Conservation (phyloP, 2,329 filamentous ascomycete species). For the Penicillium freii region DNA sequence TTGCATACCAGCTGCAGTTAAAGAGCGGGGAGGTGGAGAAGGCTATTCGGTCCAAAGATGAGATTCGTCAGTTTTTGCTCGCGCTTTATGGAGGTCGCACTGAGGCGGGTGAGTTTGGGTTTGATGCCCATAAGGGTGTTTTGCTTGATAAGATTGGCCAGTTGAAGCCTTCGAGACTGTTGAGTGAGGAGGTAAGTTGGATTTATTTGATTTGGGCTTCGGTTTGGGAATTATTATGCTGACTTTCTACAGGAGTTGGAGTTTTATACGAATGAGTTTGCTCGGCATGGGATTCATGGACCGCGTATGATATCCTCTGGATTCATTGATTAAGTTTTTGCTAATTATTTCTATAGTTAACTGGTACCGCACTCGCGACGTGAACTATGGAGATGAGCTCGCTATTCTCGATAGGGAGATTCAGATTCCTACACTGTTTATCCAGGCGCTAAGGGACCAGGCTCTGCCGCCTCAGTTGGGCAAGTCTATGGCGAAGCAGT, state of each 20-base stretch:
- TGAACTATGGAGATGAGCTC: slow-evolving; percentile 75
- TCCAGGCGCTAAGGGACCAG: slow-evolving; percentile 67
- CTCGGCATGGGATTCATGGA: slow-evolving; percentile 70
- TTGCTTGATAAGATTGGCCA: slow-evolving; percentile 61
- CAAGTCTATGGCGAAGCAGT: slow-evolving; percentile 65
- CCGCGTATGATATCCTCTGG: slow-evolving; percentile 52
- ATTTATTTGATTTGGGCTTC: neutral
- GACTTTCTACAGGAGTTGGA: slow-evolving; percentile 58
- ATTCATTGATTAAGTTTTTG: neutral
- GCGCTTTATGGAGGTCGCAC: slow-evolving; percentile 67
- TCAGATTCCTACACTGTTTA: slow-evolving; percentile 67
- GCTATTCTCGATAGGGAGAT: slow-evolving; percentile 45
- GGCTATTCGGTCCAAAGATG: slow-evolving; percentile 56
- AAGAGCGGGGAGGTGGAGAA: slow-evolving; percentile 65
- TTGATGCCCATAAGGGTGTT: slow-evolving; percentile 62
- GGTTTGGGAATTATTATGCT: neutral
- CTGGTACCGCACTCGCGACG: slow-evolving; percentile 76
- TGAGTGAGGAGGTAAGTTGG: slow-evolving; percentile 57
- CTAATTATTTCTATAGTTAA: slow-evolving; percentile 53
- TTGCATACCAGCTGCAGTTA: slow-evolving; percentile 82
- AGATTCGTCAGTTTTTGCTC: slow-evolving; percentile 68
- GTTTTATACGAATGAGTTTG: slow-evolving; percentile 71
- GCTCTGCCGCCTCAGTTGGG: slow-evolving; percentile 73
- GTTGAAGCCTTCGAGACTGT: slow-evolving; percentile 57
- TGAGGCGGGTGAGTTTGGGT: slow-evolving; percentile 55